Evolutionary conservation across 257 asterid genomes (phyloP).

Genomic region (Phtheirospermum japonicum): DNA sequence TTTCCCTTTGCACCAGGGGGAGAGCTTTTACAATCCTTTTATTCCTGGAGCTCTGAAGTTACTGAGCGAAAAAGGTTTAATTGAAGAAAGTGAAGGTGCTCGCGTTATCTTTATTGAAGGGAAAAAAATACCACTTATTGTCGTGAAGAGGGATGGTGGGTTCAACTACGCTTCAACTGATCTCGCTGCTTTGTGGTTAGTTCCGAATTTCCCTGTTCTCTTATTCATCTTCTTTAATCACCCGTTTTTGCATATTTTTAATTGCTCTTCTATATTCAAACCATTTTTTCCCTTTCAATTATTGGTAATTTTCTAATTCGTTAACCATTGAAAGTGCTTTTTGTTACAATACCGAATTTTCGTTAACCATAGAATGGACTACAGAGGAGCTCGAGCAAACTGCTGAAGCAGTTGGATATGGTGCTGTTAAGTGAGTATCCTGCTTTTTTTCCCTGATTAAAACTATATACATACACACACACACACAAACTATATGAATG

Average conservation of each 20-base stretch:
- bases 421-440: conserved; percentile 81
- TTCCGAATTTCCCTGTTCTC: conserved; percentile 17
- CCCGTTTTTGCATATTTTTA: conserved; percentile 3
- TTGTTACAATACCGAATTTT: conserved; percentile 18
- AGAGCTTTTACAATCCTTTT: conserved; percentile 89
- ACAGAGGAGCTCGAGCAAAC: conserved; percentile 83
- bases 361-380: conserved; percentile 81
- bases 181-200: conserved; percentile 87
- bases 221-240: conserved; percentile 7
- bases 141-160: conserved; percentile 94
- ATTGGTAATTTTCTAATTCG: conserved; percentile 1
- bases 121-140: conserved; percentile 75
- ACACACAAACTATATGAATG: neutral
- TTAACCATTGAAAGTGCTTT: conserved; percentile 5
- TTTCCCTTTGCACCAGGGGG: conserved; percentile 53
- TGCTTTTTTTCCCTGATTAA: conserved; percentile 18
- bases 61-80: conserved; percentile 57
- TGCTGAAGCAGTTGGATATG: conserved; percentile 98
- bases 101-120: conserved; percentile 91
- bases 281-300: neutral
- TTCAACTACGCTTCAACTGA: conserved; percentile 95
- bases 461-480: no score
- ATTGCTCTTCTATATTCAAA: neutral
- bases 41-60: conserved; percentile 63
- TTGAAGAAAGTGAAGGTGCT: conserved; percentile 94